Percentiles rank a stretch among this genome's conserved stretches.
These are phyloP conservation scores for Fusarium sp. DNA, from an alignment of 2,329 filamentous ascomycete species.

Conservation along the genomic window DNA sequence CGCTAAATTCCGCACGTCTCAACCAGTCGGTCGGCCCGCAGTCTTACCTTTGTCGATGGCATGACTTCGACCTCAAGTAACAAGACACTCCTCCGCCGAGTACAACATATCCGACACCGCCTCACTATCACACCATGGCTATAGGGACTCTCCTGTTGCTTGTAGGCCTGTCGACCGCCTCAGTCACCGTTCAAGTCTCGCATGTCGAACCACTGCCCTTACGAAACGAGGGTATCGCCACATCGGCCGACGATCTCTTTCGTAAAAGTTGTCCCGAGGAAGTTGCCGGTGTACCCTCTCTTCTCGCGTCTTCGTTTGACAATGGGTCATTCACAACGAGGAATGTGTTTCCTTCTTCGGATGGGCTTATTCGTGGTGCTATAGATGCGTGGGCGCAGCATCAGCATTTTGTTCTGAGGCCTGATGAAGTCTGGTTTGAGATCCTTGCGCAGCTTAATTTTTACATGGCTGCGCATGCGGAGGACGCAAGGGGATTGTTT, in stretches of 20 bases:
- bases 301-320: slow-evolving; percentile 46
- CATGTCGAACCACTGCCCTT: slow-evolving; percentile 45
- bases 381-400: slow-evolving; percentile 60
- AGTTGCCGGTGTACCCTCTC: slow-evolving; percentile 29
- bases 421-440: slow-evolving; percentile 65
- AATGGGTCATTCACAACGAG: slow-evolving; percentile 21
- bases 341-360: slow-evolving; percentile 46
- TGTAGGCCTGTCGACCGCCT: slow-evolving; percentile 30
- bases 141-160: slow-evolving; percentile 22
- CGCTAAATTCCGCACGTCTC: slow-evolving; percentile 7
- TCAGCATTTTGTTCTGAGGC: slow-evolving; percentile 59
- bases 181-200: slow-evolving; percentile 41
- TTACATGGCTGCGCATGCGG: slow-evolving; percentile 59
- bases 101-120: not conserved
- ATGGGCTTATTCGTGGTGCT: slow-evolving; percentile 55
- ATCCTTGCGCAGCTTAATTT: slow-evolving; percentile 61
- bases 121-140: slow-evolving; percentile 4
- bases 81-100: not conserved
- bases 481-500: slow-evolving; percentile 56
- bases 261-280: slow-evolving; percentile 49
- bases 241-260: slow-evolving; percentile 46
- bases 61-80: not conserved
- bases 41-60: slow-evolving; percentile 13
- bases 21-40: slow-evolving; percentile 22
- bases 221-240: slow-evolving; percentile 31